Base-by-base conservation (phyloP, 495 filamentous ascomycete species). In the Penicillium nucicola region DNA sequence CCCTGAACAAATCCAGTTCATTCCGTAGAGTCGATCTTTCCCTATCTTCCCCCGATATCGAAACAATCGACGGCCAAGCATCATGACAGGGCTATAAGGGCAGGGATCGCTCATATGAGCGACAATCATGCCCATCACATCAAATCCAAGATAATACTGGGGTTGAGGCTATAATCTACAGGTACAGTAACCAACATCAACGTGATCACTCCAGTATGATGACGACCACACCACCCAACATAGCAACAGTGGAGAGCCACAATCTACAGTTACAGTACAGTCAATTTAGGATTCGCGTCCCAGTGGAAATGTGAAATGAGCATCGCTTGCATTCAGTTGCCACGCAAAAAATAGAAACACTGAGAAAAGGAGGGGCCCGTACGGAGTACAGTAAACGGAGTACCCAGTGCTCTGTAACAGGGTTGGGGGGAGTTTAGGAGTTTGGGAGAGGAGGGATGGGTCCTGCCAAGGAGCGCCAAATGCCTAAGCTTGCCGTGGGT, bases 401-500 rank as follows among this genome's bases (percentile, higher is more conserved):
- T 28, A 3, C 25, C 20, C 2, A 22, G 20, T 22, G 5, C 20
- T 2, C 2, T 3, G 20, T 5, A 22, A 28, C 25, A 28, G 25
- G 25, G 25, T 28, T 28, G 25, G 25, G n/a, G n/a, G n/a, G n/a
- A n/a, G n/a, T n/a, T n/a, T n/a, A n/a, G n/a, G 7, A 28, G 25
- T 28, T 28, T 1, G 25, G 25, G 7, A 22, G 20, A 22, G 20
- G 20, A 22, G 20, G 20, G 20, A 22, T 22, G 20, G 25, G 41
- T 36, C 32, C 15, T 53, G 58, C 58, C 61, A 65, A 65, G 56
- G 46, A 31, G 39, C 61, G 53, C 53, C 48, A 58, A 60, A 62
- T 65, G 56, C 61, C 61, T 64, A 64, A 64, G 61, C 61, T 64
- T 58, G 52, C 52, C 37, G 55, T 53, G 54, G 35, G 37, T 28